phyloP scores from a whole-genome alignment of 1,284 basidiomycete genomes.

The Kwoniella shivajii region DNA sequence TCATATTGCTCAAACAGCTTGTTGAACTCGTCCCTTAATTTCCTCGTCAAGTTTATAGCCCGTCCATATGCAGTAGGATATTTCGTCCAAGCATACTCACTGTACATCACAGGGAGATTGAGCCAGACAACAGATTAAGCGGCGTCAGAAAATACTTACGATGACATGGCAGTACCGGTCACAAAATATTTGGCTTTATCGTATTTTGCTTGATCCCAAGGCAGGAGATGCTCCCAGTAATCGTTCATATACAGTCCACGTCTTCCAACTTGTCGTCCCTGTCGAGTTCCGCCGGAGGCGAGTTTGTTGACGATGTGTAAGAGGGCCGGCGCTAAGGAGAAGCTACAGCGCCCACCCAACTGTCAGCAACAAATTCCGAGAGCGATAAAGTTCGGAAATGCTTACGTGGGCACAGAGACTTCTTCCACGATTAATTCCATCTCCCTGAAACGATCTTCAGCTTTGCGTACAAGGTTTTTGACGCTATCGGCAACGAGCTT shows the following conservation, averaged over 20 bases:
- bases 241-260: conserved; percentile 55
- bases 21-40: conserved; percentile 56
- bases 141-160: no score
- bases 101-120: no score
- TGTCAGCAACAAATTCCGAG: not conserved
- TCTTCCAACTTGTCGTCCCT: conserved; percentile 36
- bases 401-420: conserved; percentile 53
- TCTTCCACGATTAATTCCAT: conserved; percentile 57
- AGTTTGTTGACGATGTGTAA: conserved; percentile 33
- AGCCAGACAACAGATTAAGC: no score
- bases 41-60: conserved; percentile 48
- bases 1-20: conserved; percentile 52
- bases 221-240: conserved; percentile 51
- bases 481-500: conserved; percentile 41
- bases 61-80: conserved; percentile 31
- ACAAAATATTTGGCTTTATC: conserved; percentile 43
- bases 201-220: conserved; percentile 56
- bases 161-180: conserved; percentile 25
- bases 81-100: conserved; percentile 33
- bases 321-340: conserved; percentile 17
- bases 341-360: not conserved
- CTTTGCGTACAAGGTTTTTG: conserved; percentile 26
- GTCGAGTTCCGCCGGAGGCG: conserved; percentile 17
- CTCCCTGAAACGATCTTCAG: conserved; percentile 49
- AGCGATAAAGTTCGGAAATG: conserved; percentile 21